These are phyloP conservation scores for Chlamydomonas incerta DNA, from an alignment of 139 green algal species.

Conservation along the genomic window DNA sequence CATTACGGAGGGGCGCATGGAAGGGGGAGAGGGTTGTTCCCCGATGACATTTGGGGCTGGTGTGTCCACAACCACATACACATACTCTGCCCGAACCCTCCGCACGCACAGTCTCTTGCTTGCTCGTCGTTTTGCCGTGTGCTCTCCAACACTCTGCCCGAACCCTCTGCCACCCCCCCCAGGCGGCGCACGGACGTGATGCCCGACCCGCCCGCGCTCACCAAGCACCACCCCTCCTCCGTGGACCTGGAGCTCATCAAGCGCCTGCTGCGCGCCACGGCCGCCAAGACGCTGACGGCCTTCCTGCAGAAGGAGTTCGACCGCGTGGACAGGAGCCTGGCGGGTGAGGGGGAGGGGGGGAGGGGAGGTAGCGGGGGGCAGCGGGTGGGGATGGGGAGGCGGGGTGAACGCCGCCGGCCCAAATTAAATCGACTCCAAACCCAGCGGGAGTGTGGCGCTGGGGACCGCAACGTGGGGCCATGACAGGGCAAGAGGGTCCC, in stretches of 20 bases:
- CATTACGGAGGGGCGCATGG: no score
- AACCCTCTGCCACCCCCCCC: not conserved
- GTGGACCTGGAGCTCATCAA: constrained; percentile 96
- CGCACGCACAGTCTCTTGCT: no score
- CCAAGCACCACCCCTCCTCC: constrained; percentile 87
- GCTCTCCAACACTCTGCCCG: no score
- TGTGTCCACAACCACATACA: no score
- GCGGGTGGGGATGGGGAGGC: not conserved
- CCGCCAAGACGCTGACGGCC: constrained; percentile 60
- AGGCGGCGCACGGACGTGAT: constrained; percentile 91
- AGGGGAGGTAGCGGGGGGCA: not conserved
- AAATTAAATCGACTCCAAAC: no score
- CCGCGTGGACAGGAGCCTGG: constrained; percentile 74
- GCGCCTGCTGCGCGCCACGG: constrained; percentile 72
- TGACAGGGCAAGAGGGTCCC: no score
- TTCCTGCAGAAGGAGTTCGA: constrained; percentile 92
- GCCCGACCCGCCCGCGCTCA: constrained; percentile 68
- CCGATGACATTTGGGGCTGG: no score
- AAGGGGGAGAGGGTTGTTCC: no score
- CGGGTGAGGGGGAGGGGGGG: constrained; percentile 23
- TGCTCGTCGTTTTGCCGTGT: not conserved
- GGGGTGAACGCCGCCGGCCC: no score
- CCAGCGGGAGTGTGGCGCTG: no score
- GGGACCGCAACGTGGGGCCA: no score
- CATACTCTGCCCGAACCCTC: no score